Base-by-base conservation (phyloP, 2,329 filamentous ascomycete species). In the Hypoxylon sp. region DNA sequence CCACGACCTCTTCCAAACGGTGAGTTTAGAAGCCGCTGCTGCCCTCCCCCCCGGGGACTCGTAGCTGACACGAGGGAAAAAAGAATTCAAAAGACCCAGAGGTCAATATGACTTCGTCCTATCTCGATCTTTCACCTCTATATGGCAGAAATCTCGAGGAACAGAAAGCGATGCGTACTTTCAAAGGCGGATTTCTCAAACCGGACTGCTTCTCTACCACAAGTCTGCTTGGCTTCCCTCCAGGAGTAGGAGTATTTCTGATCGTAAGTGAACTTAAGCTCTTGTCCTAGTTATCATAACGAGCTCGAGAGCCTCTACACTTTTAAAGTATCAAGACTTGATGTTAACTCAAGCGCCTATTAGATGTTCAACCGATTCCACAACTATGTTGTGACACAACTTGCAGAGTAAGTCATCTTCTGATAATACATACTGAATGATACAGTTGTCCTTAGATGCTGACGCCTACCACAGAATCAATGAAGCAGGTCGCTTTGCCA, bases 361-460 rank as follows among this genome's bases (percentile, higher is more conserved):
- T 11, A 63, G 58, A 90, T 91, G 88, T 88, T 91, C 75, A 88
- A 88, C 68, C 83, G 87, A 15, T 95, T 95, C 75, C 93, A 97
- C 75, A 97, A 97, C 74, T 83, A 94, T 63, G 85, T 92, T 0
- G 92, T 90, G 2, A 85, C 87, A 49, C 88, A 93, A 59, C 78
- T 97, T 17, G 89, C 89, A 0, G 77, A 81, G 63, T 65, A 42
- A 58, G 60, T 27, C 15, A 10, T 11, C 15, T 21, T 11, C 18
- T 3, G 20, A 29, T 15, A 15, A 9, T 17, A 35, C 27, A 21
- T 2, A 10, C 2, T n/a, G 4, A 23, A n/a, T 2, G 24, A 38
- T 42, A 33, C 18, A 11, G n/a, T 8, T 35, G 31, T 1, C 13
- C 10, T 11, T 15, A 6, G n/a, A 57, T 29, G n/a, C 37, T 48